Base-by-base conservation (phyloP, 108 stramenopile species). In the Cylindrotheca fusiformis region DNA sequence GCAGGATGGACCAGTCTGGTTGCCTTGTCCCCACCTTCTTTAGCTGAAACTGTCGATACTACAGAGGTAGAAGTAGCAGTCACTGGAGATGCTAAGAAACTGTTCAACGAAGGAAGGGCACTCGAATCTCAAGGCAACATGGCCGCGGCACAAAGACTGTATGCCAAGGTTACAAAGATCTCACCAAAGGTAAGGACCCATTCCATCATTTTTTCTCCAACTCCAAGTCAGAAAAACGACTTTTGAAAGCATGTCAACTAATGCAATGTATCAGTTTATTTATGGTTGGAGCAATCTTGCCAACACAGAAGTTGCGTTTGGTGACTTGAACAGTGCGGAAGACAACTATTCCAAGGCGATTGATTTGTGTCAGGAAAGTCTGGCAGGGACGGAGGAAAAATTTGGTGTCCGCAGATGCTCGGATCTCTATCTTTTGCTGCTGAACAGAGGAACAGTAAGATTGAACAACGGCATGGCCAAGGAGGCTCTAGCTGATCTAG, bases 221-320 rank as follows among this genome's bases (percentile, higher is more conserved):
- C 18, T 10, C 12, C 17, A 45, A 45, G 44, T 17, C 10, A 45
- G 44, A 17, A 14, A 45, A 17, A n/a, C n/a, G n/a, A n/a, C n/a
- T n/a, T n/a, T n/a, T n/a, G n/a, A n/a, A n/a, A n/a, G n/a, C n/a
- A n/a, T n/a, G n/a, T n/a, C n/a, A n/a, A n/a, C n/a, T n/a, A n/a
- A n/a, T n/a, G n/a, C n/a, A n/a, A n/a, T n/a, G n/a, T n/a, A n/a
- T n/a, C 50, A 73, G 31, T 92, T 87, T 63, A 74, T 92, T 60
- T 92, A 92, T 55, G 91, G 87, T 12, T 92, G 87, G 87, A 75
- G 74, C 52, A 83, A 82, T 48, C 68, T 92, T 47, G 87, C 85
- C 2, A 92, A 88, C 36, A 89, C 91, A 14, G 80, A 87, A 59
- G 84, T 85, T 23, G 87, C 87, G 1, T 69, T 87, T 50, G 87